A percentile compares a stretch with the other conserved stretches of the same genome.
Evolutionary conservation across 805 yeast species (phyloP).

Genomic region (Wickerhamomyces kurtzmanii): DNA sequence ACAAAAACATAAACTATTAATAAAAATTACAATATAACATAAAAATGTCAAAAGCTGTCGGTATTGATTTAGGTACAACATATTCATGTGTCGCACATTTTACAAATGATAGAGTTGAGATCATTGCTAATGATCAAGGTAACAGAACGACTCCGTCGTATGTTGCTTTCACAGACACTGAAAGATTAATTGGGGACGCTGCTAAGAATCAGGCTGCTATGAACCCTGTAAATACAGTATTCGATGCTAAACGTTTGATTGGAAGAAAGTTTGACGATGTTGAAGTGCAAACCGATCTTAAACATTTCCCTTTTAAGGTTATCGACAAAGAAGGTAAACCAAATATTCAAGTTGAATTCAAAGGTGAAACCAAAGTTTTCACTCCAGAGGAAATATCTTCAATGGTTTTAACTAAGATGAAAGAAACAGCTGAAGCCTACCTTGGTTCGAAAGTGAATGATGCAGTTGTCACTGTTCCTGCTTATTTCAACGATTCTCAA

Average conservation of each 20-base stretch:
- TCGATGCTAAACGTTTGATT: constrained; percentile 92
- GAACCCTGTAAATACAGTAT: constrained; percentile 89
- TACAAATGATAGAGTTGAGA: constrained; percentile 82
- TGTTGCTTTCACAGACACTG: constrained; percentile 93
- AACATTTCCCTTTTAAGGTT: constrained; percentile 85
- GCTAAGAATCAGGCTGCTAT: constrained; percentile 98
- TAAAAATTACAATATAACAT: no score
- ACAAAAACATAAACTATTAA: no score
- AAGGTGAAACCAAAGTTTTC: constrained; percentile 79
- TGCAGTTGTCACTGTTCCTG: constrained; percentile 95
- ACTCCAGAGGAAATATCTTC: constrained; percentile 94
- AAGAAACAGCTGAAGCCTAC: constrained; percentile 83
- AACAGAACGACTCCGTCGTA: constrained; percentile 97
- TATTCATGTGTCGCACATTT: constrained; percentile 95
- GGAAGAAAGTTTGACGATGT: constrained; percentile 76
- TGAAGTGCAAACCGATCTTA: constrained; percentile 69
- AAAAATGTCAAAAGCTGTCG: constrained; percentile 48
- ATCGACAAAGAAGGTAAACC: constrained; percentile 80
- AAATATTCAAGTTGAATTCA: constrained; percentile 74
- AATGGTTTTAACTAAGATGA: constrained; percentile 88
- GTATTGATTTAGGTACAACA: constrained; percentile 95
- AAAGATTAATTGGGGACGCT: constrained; percentile 94
- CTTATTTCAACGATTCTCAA: constrained; percentile 95
- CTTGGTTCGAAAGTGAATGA: constrained; percentile 75
- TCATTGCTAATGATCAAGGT: constrained; percentile 96